These are phyloP conservation scores for Pichia sp. DNA, from an alignment of 1,139 yeast species.

Conservation along the genomic window DNA sequence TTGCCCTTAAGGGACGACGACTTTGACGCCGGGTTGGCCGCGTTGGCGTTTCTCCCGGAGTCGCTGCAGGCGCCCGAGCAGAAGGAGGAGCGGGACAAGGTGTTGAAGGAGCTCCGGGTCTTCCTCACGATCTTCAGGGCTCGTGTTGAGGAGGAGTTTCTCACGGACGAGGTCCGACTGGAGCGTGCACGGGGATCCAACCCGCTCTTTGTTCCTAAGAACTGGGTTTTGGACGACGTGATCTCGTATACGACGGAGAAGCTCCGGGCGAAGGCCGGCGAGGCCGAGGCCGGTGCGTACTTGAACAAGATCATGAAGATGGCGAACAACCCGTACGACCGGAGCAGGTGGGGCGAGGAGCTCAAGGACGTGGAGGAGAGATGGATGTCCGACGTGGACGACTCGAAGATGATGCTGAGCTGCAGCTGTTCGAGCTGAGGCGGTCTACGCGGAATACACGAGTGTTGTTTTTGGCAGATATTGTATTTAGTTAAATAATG, in stretches of 20 bases:
- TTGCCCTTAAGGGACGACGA: slow-evolving; percentile 32
- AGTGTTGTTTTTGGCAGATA: too few relatives aligned
- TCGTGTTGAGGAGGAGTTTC: slow-evolving; percentile 38
- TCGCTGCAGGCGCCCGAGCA: slow-evolving; percentile 24
- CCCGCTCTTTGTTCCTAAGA: slow-evolving; percentile 79
- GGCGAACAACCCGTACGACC: slow-evolving; percentile 61
- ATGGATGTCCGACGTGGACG: slow-evolving; percentile 50
- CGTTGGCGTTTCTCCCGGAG: slow-evolving; percentile 27
- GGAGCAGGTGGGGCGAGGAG: slow-evolving; percentile 58
- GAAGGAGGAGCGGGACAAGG: slow-evolving; percentile 36
- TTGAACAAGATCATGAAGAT: slow-evolving; percentile 55
- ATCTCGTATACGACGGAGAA: slow-evolving; percentile 41
- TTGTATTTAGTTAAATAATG: not conserved
- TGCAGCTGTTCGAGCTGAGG: slow-evolving; percentile 60
- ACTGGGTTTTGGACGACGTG: slow-evolving; percentile 85
- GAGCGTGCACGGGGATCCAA: slow-evolving; percentile 47
- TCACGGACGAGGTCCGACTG: slow-evolving; percentile 37
- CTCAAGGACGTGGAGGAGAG: slow-evolving; percentile 50
- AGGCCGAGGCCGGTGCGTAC: slow-evolving; percentile 33
- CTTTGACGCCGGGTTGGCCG: slow-evolving; percentile 29
- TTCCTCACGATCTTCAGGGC: slow-evolving; percentile 43
- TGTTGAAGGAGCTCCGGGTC: slow-evolving; percentile 33
- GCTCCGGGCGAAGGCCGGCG: slow-evolving; percentile 28
- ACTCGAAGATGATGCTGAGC: slow-evolving; percentile 53
- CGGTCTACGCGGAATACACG: not conserved